Evolutionary conservation across 345 rosid genomes (phyloP).

Genomic region (Fremontodendron californicum): DNA sequence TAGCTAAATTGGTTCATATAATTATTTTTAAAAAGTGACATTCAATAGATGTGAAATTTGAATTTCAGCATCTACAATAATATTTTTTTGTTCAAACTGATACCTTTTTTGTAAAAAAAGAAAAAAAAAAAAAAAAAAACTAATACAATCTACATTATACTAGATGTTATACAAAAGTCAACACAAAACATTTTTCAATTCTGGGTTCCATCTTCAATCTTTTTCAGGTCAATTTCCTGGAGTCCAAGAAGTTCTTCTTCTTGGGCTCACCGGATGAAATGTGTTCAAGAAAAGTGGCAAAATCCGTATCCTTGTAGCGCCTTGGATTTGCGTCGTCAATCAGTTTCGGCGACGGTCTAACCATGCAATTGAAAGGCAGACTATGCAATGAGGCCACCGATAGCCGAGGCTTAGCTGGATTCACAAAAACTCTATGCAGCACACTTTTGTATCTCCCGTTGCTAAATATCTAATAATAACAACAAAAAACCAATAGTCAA

Average conservation of each 20-base stretch:
- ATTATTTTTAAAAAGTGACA: too few species aligned
- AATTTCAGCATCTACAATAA: neutral
- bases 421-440: slow-evolving; percentile 68
- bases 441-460: slow-evolving; percentile 91
- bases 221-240: slow-evolving; percentile 42
- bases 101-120: too few species aligned
- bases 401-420: slow-evolving; percentile 46
- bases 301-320: slow-evolving; percentile 60
- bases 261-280: slow-evolving; percentile 64
- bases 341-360: slow-evolving; percentile 50
- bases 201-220: neutral
- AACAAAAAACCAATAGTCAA: neutral
- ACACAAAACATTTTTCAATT: neutral
- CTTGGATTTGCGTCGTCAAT: slow-evolving; percentile 48
- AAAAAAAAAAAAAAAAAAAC: too few species aligned
- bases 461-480: slow-evolving; percentile 58
- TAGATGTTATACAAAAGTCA: neutral
- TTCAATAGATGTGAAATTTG: too few species aligned
- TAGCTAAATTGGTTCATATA: too few species aligned
- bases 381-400: slow-evolving; percentile 81
- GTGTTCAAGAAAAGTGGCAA: slow-evolving; percentile 63
- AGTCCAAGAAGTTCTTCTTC: slow-evolving; percentile 70
- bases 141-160: neutral
- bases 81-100: too few species aligned
- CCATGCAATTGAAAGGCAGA: slow-evolving; percentile 37